phyloP scores from a whole-genome alignment of 306 rosid genomes.

The Geum urbanum region DNA sequence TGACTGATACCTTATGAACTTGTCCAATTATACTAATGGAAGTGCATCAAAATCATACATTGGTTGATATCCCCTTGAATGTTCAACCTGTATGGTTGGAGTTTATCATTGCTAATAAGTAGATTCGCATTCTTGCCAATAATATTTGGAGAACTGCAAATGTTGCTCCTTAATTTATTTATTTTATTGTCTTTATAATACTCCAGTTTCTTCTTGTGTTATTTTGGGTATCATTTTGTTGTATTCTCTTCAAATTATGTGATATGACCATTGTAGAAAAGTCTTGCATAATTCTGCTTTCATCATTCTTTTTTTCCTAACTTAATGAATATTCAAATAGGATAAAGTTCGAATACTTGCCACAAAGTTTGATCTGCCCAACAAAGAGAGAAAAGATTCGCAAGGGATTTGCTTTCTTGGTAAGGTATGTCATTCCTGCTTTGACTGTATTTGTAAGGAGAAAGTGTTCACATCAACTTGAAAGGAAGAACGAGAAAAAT shows the following conservation, averaged over 20 bases:
- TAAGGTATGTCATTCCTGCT: constrained; percentile 47
- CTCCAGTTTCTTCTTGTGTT: not conserved
- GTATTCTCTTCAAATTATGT: not conserved
- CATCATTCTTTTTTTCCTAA: constrained; percentile 6
- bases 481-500: not conserved
- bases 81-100: not conserved
- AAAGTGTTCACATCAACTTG: not conserved
- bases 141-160: not conserved
- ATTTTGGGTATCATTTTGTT: not conserved
- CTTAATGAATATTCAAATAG: constrained; percentile 38
- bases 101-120: not conserved
- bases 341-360: constrained; percentile 90
- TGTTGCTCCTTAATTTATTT: not conserved
- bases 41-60: not conserved
- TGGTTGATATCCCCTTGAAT: not conserved
- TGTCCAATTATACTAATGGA: not conserved
- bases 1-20: not conserved
- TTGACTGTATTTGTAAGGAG: not conserved
- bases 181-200: too few relatives aligned
- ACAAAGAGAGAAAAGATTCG: constrained; percentile 89
- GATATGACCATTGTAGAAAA: not conserved
- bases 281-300: not conserved
- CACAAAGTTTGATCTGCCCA: constrained; percentile 70
- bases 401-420: constrained; percentile 99
- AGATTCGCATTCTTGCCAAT: too few relatives aligned